A percentile compares a stretch with the other conserved stretches of the same genome.
Conservation (phyloP, 2,329 filamentous ascomycete genomes). For the Hansfordia pulvinata region DNA sequence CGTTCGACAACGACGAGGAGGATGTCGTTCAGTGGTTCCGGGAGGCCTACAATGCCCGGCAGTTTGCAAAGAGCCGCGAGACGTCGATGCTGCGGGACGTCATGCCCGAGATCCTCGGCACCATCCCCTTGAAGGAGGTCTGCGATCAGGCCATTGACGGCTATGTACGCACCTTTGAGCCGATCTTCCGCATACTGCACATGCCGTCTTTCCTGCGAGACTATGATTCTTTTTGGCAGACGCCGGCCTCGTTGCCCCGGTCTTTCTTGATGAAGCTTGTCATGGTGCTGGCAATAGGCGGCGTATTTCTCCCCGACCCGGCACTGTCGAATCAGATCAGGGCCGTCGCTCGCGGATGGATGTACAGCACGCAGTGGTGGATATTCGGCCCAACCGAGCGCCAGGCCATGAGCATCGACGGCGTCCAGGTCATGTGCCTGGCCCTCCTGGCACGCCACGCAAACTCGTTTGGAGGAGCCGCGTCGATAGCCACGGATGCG, state of each 20-base stretch:
- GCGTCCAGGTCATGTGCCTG: conserved; percentile 13
- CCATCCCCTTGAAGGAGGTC: conserved; percentile 6
- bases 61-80: conserved; percentile 4
- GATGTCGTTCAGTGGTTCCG: conserved; percentile 3
- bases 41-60: conserved; percentile 6
- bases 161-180: conserved; percentile 11
- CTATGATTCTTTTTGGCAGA: conserved; percentile 9
- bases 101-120: conserved; percentile 5
- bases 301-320: conserved; percentile 8
- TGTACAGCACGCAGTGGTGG: conserved; percentile 15
- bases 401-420: conserved; percentile 10
- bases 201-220: conserved; percentile 9
- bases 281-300: conserved; percentile 11
- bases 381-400: conserved; percentile 12
- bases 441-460: conserved; percentile 10
- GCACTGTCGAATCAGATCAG: conserved; percentile 8
- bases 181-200: conserved; percentile 11
- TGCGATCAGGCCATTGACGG: conserved; percentile 9
- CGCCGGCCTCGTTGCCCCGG: neutral
- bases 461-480: conserved; percentile 10
- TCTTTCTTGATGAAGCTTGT: conserved; percentile 10
- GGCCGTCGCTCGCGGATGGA: conserved; percentile 12
- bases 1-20: conserved; percentile 2
- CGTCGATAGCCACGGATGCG: conserved; percentile 13
- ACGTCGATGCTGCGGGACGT: conserved; percentile 5